Conservation (phyloP, 164 flowering plant species). For the Stephania cephalantha region DNA sequence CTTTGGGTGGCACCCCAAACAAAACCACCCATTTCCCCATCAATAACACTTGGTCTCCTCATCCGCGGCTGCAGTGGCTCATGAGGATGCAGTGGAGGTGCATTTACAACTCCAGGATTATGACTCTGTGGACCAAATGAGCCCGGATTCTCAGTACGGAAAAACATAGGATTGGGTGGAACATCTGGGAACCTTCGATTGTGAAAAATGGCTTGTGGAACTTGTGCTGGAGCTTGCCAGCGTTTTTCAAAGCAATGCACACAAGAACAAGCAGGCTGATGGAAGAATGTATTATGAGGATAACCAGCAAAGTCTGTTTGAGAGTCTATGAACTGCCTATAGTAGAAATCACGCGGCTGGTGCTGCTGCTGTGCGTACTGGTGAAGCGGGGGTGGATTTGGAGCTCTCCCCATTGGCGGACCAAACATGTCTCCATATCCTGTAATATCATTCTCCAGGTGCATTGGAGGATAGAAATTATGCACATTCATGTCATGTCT, state of each 20-base stretch:
- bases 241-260: slow-evolving; percentile 42
- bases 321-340: slow-evolving; percentile 31
- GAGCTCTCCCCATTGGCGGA: slow-evolving; percentile 28
- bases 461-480: slow-evolving; percentile 35
- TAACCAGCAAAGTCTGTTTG: slow-evolving; percentile 27
- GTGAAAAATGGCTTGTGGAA: slow-evolving; percentile 23
- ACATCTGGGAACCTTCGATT: slow-evolving; percentile 29
- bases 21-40: slow-evolving; percentile 31
- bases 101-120: slow-evolving; percentile 22
- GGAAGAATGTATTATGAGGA: slow-evolving; percentile 32
- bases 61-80: slow-evolving; percentile 28
- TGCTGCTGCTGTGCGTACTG: slow-evolving; percentile 18
- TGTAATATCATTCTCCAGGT: slow-evolving; percentile 29
- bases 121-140: slow-evolving; percentile 27
- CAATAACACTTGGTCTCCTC: slow-evolving; percentile 44
- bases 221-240: slow-evolving; percentile 32
- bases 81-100: slow-evolving; percentile 21
- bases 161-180: slow-evolving; percentile 26
- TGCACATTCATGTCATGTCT: slow-evolving; percentile 30
- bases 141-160: slow-evolving; percentile 26
- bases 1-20: slow-evolving; percentile 29
- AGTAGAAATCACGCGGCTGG: slow-evolving; percentile 30
- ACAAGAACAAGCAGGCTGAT: slow-evolving; percentile 60
- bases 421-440: slow-evolving; percentile 40
- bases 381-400: slow-evolving; percentile 22